Evolutionary conservation across 805 yeast species (phyloP).

Genomic region (Metschnikowia koreensis): DNA sequence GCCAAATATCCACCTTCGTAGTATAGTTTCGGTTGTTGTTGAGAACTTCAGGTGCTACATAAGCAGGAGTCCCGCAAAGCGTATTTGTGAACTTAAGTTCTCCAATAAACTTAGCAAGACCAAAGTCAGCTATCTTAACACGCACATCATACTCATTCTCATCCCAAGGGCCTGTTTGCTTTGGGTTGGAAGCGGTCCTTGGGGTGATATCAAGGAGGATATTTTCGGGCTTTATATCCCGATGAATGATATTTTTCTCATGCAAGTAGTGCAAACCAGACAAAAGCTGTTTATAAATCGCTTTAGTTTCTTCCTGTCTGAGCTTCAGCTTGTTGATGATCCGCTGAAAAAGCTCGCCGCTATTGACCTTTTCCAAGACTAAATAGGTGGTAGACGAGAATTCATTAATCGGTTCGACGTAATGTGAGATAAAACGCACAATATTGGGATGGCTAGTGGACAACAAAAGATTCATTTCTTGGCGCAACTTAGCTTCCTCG

Average conservation of each 20-base stretch:
- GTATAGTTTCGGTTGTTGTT: constrained; percentile 58
- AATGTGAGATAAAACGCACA: constrained; percentile 60
- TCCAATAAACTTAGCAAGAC: constrained; percentile 67
- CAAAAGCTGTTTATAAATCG: constrained; percentile 50
- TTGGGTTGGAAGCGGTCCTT: constrained; percentile 26
- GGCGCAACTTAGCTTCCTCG: constrained; percentile 45
- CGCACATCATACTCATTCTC: constrained; percentile 55
- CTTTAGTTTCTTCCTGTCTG: constrained; percentile 59
- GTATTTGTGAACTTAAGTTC: constrained; percentile 74
- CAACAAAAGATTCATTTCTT: constrained; percentile 65
- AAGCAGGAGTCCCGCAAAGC: constrained; percentile 83
- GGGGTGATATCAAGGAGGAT: constrained; percentile 50
- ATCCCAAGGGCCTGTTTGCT: constrained; percentile 56
- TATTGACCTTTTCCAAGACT: constrained; percentile 69
- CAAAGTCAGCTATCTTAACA: constrained; percentile 84
- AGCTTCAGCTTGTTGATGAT: constrained; percentile 63
- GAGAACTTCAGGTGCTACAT: constrained; percentile 79
- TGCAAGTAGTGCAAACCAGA: constrained; percentile 41
- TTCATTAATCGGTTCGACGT: constrained; percentile 52
- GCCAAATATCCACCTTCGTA: constrained; percentile 78
- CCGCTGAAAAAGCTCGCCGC: constrained; percentile 74
- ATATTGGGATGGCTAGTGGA: constrained; percentile 69
- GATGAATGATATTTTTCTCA: constrained; percentile 40
- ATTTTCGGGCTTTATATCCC: constrained; percentile 48
- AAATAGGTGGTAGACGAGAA: constrained; percentile 54